These are phyloP conservation scores for Populus tremula DNA, from an alignment of 345 rosid genomes.

Conservation along the genomic window DNA sequence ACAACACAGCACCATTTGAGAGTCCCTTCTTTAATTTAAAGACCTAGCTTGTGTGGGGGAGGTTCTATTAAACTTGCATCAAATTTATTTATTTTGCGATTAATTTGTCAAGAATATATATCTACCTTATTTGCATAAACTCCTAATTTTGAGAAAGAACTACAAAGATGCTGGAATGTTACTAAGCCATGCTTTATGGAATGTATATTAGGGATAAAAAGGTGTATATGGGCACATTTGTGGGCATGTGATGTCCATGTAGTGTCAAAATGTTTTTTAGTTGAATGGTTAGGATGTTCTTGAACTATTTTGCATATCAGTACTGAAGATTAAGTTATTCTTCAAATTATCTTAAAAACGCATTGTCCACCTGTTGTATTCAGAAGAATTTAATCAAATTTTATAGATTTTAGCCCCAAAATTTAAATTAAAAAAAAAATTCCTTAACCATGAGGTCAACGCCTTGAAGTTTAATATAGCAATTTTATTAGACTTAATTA, in stretches of 20 bases:
- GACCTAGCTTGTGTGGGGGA: not conserved
- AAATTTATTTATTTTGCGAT: not conserved
- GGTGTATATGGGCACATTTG: conserved; percentile 27
- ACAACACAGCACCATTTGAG: not conserved
- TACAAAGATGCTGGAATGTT: conserved; percentile 30
- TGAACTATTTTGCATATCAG: no score
- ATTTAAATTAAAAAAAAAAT: no score
- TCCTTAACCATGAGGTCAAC: no score
- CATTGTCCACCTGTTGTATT: no score
- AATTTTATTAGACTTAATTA: not conserved
- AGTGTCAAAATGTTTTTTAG: conserved; percentile 18
- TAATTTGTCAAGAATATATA: not conserved
- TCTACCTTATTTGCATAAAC: not conserved
- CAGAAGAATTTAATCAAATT: no score
- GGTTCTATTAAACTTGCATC: conserved; percentile 6
- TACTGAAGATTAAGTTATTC: no score
- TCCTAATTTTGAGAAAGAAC: conserved; percentile 14
- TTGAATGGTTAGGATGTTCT: not conserved
- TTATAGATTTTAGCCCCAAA: no score
- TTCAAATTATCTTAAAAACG: no score
- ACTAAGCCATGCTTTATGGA: conserved; percentile 19
- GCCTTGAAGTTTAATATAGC: not conserved
- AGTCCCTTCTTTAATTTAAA: conserved; percentile 7
- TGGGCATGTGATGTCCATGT: conserved; percentile 21
- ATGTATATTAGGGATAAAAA: conserved; percentile 26